phyloP scores from a whole-genome alignment of 176 grass and related monocot species.

The Oryza longistaminata region DNA sequence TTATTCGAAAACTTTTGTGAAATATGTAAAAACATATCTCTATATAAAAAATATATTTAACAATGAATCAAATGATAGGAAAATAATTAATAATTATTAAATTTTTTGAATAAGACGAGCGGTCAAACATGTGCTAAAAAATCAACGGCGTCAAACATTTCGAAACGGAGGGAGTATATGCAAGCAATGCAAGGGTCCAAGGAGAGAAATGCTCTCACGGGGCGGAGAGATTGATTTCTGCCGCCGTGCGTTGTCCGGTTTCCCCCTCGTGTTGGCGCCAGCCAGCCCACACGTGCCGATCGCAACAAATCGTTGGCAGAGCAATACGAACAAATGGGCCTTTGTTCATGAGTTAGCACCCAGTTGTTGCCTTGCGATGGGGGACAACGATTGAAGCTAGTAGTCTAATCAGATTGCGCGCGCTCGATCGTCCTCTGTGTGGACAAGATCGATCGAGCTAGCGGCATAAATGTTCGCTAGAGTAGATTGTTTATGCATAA shows the following conservation, averaged over 20 bases:
- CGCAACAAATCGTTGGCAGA: constrained; percentile 45
- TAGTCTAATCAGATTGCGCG: constrained; percentile 24
- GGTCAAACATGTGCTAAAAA: too few species aligned
- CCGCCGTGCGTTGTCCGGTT: constrained; percentile 39
- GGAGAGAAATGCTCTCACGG: constrained; percentile 44
- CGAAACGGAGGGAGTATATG: too few species aligned
- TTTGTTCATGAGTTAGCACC: constrained; percentile 47
- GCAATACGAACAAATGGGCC: background rate
- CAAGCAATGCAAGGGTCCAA: constrained; percentile 37
- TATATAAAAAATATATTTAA: too few species aligned
- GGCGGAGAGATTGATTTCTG: constrained; percentile 28
- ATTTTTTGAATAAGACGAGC: too few species aligned
- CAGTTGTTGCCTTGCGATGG: constrained; percentile 37
- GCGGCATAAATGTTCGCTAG: too few species aligned
- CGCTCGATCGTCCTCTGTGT: background rate
- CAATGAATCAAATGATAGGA: too few species aligned
- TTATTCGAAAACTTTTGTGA: too few species aligned
- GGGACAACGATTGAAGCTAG: constrained; percentile 34
- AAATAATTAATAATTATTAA: too few species aligned
- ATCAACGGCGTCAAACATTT: too few species aligned
- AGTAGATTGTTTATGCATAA: too few species aligned
- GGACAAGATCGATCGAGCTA: background rate
- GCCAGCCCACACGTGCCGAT: constrained; percentile 49
- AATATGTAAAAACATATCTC: too few species aligned
- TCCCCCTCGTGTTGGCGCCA: constrained; percentile 33